Conservation (phyloP, 306 rosid species). For the Cotoneaster glaucophyllus region DNA sequence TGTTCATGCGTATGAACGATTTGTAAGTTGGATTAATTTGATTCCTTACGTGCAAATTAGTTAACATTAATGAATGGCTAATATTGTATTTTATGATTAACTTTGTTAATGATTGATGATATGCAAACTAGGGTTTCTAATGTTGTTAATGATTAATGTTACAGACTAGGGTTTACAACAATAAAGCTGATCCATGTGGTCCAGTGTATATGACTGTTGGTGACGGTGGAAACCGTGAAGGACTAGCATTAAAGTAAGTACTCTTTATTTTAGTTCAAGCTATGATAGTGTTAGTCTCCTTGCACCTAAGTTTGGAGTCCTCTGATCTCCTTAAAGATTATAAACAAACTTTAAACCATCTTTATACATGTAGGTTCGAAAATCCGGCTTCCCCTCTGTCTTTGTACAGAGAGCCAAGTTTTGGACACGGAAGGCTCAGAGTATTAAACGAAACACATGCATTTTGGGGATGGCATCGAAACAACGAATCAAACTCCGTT, state of each 20-base stretch:
- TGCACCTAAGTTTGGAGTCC: neutral
- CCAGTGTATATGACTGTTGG: slow-evolving; percentile 59
- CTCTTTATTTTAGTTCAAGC: neutral
- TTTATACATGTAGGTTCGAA: slow-evolving; percentile 24
- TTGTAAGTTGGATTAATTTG: slow-evolving; percentile 33
- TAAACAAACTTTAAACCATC: neutral
- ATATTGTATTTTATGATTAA: neutral
- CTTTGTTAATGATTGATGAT: neutral
- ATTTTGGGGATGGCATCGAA: slow-evolving; percentile 79
- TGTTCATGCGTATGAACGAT: slow-evolving; percentile 83
- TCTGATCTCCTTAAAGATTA: too few relatives aligned
- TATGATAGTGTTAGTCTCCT: neutral
- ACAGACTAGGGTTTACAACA: slow-evolving; percentile 56
- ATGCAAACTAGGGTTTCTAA: neutral
- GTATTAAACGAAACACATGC: slow-evolving; percentile 60
- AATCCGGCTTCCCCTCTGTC: slow-evolving; percentile 44
- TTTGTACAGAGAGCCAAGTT: slow-evolving; percentile 60
- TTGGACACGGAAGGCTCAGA: slow-evolving; percentile 67
- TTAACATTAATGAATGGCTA: neutral
- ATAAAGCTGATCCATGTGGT: slow-evolving; percentile 52
- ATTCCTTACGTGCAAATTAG: neutral
- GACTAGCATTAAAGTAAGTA: slow-evolving; percentile 55
- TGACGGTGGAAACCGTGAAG: slow-evolving; percentile 76
- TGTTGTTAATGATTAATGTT: neutral
- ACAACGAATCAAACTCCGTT: slow-evolving; percentile 42